Percentiles rank a stretch among this genome's conserved stretches.
These are phyloP conservation scores for Discostella stelligeroides DNA, from an alignment of 108 stramenopile species.

Conservation along the genomic window DNA sequence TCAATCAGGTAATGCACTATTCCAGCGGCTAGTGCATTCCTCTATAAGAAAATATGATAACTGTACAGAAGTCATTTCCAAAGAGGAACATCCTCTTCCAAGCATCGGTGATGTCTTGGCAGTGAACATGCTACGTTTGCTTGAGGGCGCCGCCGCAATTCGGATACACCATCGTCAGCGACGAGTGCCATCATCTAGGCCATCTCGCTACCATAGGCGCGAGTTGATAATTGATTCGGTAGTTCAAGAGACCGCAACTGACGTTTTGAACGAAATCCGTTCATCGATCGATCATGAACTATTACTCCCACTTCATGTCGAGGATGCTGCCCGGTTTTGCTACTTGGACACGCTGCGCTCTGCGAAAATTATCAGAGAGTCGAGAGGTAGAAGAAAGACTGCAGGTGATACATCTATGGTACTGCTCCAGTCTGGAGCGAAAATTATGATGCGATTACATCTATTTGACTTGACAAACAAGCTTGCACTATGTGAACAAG, in stretches of 20 bases:
- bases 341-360: constrained; percentile 19
- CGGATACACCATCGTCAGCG: constrained; percentile 34
- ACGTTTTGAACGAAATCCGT: constrained; percentile 45
- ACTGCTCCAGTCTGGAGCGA: constrained; percentile 38
- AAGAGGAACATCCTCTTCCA: constrained; percentile 18
- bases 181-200: neutral
- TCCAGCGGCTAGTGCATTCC: neutral
- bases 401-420: neutral
- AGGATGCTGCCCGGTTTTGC: constrained; percentile 40
- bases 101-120: constrained; percentile 41
- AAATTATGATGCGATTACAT: constrained; percentile 51
- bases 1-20: constrained; percentile 16
- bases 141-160: constrained; percentile 43
- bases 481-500: constrained; percentile 33
- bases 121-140: constrained; percentile 49
- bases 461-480: constrained; percentile 38
- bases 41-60: constrained; percentile 8
- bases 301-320: constrained; percentile 24
- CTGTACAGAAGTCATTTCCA: neutral
- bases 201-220: neutral
- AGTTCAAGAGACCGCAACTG: constrained; percentile 23
- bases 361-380: neutral
- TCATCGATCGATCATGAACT: constrained; percentile 21
- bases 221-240: neutral
- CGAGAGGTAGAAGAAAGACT: neutral